phyloP scores from a whole-genome alignment of 345 rosid species.

The Eucalyptus shirleyi region DNA sequence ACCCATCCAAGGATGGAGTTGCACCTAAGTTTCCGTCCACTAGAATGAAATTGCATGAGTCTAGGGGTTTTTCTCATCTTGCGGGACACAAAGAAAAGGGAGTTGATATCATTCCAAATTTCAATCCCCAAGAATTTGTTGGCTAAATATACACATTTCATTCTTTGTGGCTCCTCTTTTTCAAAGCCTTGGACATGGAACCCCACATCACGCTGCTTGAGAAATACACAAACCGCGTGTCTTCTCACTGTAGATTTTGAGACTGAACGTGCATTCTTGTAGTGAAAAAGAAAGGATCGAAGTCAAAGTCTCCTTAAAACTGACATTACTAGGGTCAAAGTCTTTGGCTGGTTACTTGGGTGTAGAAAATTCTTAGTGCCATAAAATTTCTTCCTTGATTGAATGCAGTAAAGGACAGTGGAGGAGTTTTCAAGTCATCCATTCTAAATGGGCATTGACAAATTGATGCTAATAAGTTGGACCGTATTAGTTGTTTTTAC shows the following conservation, averaged over 20 bases:
- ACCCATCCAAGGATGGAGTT: constrained; percentile 45
- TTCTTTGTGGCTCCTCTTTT: neutral
- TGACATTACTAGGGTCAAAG: too few species aligned
- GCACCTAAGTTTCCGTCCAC: constrained; percentile 66
- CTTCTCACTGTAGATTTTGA: neutral
- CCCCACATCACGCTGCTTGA: neutral
- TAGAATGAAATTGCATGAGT: constrained; percentile 69
- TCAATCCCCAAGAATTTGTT: neutral
- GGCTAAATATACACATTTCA: neutral
- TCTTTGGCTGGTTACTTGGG: too few species aligned
- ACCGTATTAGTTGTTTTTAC: too few species aligned
- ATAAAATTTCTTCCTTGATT: too few species aligned
- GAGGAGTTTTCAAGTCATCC: too few species aligned
- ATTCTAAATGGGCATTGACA: too few species aligned
- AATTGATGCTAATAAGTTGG: too few species aligned
- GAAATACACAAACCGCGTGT: neutral
- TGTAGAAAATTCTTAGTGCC: too few species aligned
- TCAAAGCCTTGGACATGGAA: neutral
- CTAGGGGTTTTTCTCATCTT: constrained; percentile 25
- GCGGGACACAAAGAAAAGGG: neutral
- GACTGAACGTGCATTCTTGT: neutral
- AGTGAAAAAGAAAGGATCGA: neutral
- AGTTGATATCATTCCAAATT: neutral
- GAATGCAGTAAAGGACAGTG: too few species aligned
- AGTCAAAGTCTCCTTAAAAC: neutral